phyloP scores from a whole-genome alignment of 2,329 filamentous ascomycete species.

The Apiospora saccharicola region DNA sequence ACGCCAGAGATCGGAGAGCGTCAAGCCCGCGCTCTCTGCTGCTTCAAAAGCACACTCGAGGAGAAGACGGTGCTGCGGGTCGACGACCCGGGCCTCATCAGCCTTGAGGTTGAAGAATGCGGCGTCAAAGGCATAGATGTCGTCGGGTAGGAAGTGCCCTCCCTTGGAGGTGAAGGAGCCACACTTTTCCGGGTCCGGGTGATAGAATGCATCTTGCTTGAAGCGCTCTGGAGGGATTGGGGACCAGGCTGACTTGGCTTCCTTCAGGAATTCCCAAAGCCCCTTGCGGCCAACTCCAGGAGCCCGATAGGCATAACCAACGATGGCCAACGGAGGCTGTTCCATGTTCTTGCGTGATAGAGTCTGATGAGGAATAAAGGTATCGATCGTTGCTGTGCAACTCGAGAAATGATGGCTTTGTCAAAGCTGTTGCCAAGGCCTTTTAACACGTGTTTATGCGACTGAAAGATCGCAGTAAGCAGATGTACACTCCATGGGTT shows the following conservation, averaged over 20 bases:
- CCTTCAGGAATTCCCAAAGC: constrained; percentile 24
- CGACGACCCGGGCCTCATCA: constrained; percentile 45
- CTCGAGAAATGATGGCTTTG: too few species aligned
- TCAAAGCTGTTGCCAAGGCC: too few species aligned
- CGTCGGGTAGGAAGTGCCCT: constrained; percentile 43
- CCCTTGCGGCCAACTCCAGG: constrained; percentile 25
- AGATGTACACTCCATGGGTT: too few species aligned
- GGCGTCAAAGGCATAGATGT: constrained; percentile 41
- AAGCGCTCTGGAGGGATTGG: constrained; percentile 15
- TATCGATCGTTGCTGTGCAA: too few species aligned
- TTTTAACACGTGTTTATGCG: too few species aligned
- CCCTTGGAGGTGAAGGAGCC: constrained; percentile 34
- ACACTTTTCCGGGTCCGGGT: constrained; percentile 43
- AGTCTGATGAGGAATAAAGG: too few species aligned
- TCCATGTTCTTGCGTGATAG: too few species aligned
- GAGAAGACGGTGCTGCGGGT: constrained; percentile 40
- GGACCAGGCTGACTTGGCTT: constrained; percentile 26
- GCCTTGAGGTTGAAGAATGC: constrained; percentile 47
- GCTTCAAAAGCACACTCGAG: constrained; percentile 45
- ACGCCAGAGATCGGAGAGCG: constrained; percentile 25
- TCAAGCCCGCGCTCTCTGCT: constrained; percentile 29
- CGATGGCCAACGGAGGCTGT: too few species aligned
- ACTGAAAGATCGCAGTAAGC: too few species aligned
- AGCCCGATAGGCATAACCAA: constrained; percentile 20
- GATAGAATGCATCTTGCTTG: constrained; percentile 39